These are phyloP conservation scores for Tilletia setariae DNA, from an alignment of 1,284 basidiomycete genomes.

Conservation along the genomic window DNA sequence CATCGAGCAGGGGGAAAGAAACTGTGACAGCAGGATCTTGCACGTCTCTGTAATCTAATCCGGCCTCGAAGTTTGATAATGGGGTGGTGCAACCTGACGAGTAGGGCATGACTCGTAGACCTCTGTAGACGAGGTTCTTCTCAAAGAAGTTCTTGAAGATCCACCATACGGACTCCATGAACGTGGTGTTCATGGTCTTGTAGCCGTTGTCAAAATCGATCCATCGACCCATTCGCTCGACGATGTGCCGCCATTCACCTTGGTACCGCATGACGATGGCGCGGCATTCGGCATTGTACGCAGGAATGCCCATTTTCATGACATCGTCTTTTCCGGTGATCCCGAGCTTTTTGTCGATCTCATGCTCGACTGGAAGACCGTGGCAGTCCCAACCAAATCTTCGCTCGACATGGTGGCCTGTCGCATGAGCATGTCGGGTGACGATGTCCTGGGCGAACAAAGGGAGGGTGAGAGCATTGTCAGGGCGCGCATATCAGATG, in stretches of 20 bases:
- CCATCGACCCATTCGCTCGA: constrained; percentile 98
- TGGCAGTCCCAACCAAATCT: constrained; percentile 99
- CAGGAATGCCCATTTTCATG: constrained; percentile 89
- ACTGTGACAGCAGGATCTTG: constrained; percentile 93
- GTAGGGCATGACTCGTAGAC: constrained; percentile 95
- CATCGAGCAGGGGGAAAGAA: constrained; percentile 86
- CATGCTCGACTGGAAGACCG: constrained; percentile 96
- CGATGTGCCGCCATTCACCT: constrained; percentile 85
- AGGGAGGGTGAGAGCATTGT: neutral
- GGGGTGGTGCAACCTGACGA: constrained; percentile 95
- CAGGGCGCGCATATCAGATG: neutral
- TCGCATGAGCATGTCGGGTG: constrained; percentile 88
- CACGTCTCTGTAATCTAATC: constrained; percentile 86
- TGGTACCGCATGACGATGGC: constrained; percentile 98
- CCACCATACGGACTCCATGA: constrained; percentile 99
- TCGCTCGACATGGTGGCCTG: constrained; percentile 87
- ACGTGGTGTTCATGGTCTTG: constrained; percentile 88
- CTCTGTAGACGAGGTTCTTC: constrained; percentile 91
- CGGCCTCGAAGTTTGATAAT: constrained; percentile 96
- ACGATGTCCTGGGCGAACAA: constrained; percentile 75
- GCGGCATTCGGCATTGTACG: constrained; percentile 95
- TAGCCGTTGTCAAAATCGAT: constrained; percentile 99
- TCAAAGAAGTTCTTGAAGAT: constrained; percentile 91
- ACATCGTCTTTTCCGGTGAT: constrained; percentile 94
- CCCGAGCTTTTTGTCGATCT: constrained; percentile 94